Base-by-base conservation (phyloP, 2,329 filamentous ascomycete species). In the Eutypella sp. region DNA sequence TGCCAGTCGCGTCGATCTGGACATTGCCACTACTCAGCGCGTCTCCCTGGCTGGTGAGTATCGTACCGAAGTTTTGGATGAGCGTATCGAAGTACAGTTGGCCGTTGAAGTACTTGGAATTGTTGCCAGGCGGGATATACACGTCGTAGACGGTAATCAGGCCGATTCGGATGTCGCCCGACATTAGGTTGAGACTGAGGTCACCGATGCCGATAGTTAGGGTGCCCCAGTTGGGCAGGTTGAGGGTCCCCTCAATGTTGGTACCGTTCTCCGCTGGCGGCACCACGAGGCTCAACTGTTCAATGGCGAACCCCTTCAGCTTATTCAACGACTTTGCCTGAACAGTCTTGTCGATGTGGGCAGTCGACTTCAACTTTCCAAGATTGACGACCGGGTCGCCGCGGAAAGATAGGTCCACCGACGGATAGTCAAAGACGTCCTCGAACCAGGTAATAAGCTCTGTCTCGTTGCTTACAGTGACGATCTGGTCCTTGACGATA, bases 191-290 rank as follows among this genome's bases (percentile, higher is more conserved):
- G 15, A 75, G 64, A 0, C 69, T 70, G n/a, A 75, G 41, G 52
- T 76, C 70, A 10, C 73, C 73, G 3, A 73, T 59, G 1, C 65
- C 68, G 5, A 76, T 67, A 1, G 65, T 65, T 2, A 76, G 59
- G 1, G 65, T 56, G 2, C 71, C 71, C 27, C 61, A 58, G 50
- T 76, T 76, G 2, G 73, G 73, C 15, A 77, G 53, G 37, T 63
- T 69, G 8, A 74, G 57, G 2, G 60, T 58, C 2, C 72, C 73
- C 22, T 60, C 62, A 44, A 76, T 55, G 50, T 75, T 75, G 41
- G 61, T 63, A 10, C 69, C 69, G 15, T 71, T 63, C 0, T 58
- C 55, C 20, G 54, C 48, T 1, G 67, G 54, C 1, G 69, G 66
- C 2, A 71, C 49, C 11, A 70, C 46, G 5, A 76, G 59, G 2